Conservation (phyloP, 169 alveolate species). For the Hepatocystis sp. region DNA sequence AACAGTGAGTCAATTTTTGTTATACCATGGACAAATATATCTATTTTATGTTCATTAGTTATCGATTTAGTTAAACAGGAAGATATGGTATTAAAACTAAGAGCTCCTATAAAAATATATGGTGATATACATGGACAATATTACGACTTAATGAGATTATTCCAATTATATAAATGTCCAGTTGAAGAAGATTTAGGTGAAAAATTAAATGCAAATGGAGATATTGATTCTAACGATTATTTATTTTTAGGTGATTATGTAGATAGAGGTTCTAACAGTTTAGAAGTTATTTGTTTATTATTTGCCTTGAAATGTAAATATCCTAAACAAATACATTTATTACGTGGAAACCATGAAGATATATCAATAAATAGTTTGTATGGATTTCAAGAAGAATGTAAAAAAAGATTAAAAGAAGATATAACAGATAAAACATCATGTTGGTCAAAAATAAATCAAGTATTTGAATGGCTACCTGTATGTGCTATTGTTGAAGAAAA, state of each 20-base stretch:
- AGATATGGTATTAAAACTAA: slow-evolving; percentile 96
- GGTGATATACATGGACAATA: slow-evolving; percentile 99
- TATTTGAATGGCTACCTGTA: slow-evolving; percentile 99
- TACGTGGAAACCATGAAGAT: slow-evolving; percentile 99
- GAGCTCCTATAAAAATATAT: slow-evolving; percentile 98
- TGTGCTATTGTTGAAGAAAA: slow-evolving; percentile 98
- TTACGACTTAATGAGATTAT: slow-evolving; percentile 98
- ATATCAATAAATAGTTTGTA: slow-evolving; percentile 98
- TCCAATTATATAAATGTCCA: slow-evolving; percentile 90
- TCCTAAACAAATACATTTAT: slow-evolving; percentile 98
- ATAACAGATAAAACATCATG: slow-evolving; percentile 94
- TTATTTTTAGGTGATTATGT: slow-evolving; percentile 99
- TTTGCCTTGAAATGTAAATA: slow-evolving; percentile 96
- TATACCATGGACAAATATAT: slow-evolving; percentile 87
- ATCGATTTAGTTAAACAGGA: slow-evolving; percentile 91
- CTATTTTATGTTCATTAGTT: slow-evolving; percentile 81
- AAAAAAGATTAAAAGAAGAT: slow-evolving; percentile 97
- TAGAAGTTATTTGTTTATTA: slow-evolving; percentile 94
- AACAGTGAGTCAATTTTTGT: slow-evolving; percentile 80
- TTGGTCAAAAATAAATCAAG: slow-evolving; percentile 95
- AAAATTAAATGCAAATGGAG: slow-evolving; percentile 92
- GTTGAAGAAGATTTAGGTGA: slow-evolving; percentile 89
- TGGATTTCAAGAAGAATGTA: slow-evolving; percentile 99
- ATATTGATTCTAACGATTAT: slow-evolving; percentile 97
- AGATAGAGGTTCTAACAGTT: slow-evolving; percentile 97